Evolutionary conservation across 2,329 filamentous ascomycete species (phyloP), one percentile per base, ranked within the genome.

Genomic region (Dendryphion nanum): DNA sequence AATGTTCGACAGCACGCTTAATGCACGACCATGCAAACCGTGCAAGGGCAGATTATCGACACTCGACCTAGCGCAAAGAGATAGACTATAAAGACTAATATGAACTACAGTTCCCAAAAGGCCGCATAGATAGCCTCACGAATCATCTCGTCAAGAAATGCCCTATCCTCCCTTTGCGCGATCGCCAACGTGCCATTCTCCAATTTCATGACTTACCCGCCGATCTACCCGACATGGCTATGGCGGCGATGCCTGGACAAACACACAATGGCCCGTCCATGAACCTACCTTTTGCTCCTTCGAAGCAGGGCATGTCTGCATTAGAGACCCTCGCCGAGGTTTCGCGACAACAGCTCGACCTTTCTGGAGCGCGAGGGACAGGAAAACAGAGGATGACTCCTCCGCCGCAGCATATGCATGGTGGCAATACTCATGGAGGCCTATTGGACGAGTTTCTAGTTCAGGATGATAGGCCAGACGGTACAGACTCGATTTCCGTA

Each of bases 311-410:
- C 48, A 88, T 89, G 75, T 89, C 87, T 44, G 86, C 87, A 2
- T 73, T 95, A 24, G 87, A 94, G 61, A 89, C 89, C 4, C 74
- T 95, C 16, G 89, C 89, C 20, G 89, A 95, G 66, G 89, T 90
- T 0, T 94, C 89, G 34, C 79, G 88, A 35, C 86, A 87, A 62
- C 70, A 71, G 45, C 50, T 93, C 41, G 85, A 86, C 51, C 72
- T 46, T 58, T 75, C 60, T 43, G 73, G 66, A 50, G 69, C 65
- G 62, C 73, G 66, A 50, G 63, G 58, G 48, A 42, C 55, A 5
- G 57, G 50, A 24, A 59, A 56, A 59, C 61, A 57, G 38, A 50
- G 45, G n/a, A 41, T 32, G n/a, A 45, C 47, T 28, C 47, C 50
- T 21, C 40, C 41, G 8, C 53, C 54, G 20, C 47, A 41, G 19